Percentiles rank a stretch among this genome's conserved stretches.
These are phyloP conservation scores for Bryum argenteum DNA, from an alignment of 225 moss, liverwort and hornwort species.

Conservation along the genomic window DNA sequence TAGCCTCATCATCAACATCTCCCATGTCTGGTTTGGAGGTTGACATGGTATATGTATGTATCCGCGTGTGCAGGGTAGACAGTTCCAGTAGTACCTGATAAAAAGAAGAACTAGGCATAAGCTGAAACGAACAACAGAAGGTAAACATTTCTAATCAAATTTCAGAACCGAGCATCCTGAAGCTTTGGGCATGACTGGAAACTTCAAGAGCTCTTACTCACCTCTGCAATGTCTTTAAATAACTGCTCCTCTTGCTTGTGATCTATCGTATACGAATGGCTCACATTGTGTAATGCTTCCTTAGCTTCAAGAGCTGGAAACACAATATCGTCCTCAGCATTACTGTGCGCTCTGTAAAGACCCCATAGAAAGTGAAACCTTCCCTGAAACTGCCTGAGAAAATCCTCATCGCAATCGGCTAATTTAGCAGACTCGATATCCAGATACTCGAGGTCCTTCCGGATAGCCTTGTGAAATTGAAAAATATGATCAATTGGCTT, in stretches of 20 bases:
- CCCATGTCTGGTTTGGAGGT: constrained; percentile 24
- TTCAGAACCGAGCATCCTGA: background rate
- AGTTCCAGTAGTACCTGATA: constrained; percentile 64
- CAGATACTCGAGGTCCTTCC: constrained; percentile 92
- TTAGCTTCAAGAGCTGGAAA: constrained; percentile 98
- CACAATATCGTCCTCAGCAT: constrained; percentile 98
- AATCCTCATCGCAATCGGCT: constrained; percentile 91
- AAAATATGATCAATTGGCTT: constrained; percentile 99
- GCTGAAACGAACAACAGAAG: background rate
- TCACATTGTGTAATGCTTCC: constrained; percentile 94
- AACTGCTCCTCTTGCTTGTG: constrained; percentile 98
- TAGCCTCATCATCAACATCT: constrained; percentile 20
- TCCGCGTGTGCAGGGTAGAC: constrained; percentile 44
- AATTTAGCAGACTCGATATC: constrained; percentile 91
- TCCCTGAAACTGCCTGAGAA: constrained; percentile 90
- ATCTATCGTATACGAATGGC: constrained; percentile 97
- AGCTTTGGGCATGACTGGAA: background rate
- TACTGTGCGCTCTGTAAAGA: constrained; percentile 95
- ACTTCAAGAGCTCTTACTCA: constrained; percentile 27
- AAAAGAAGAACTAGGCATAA: constrained; percentile 23
- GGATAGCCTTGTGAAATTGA: constrained; percentile 98
- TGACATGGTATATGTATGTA: constrained; percentile 44
- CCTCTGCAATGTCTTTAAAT: constrained; percentile 85
- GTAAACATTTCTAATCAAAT: background rate
- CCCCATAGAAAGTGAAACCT: constrained; percentile 97